These are phyloP conservation scores for Marchantia paleacea DNA, from an alignment of 225 moss, liverwort and hornwort species.

Conservation along the genomic window DNA sequence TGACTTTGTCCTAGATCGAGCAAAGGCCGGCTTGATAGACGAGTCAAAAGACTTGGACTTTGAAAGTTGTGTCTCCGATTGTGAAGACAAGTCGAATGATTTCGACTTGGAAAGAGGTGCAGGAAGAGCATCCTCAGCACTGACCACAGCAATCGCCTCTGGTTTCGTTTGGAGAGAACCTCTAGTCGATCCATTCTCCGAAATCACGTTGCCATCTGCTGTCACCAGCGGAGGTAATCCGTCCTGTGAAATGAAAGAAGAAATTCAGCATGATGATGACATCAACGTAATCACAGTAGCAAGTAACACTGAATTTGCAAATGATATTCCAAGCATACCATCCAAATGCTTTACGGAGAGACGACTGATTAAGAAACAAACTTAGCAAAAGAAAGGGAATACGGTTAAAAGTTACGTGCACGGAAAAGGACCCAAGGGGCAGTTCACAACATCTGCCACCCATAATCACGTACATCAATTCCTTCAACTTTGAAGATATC, in stretches of 20 bases:
- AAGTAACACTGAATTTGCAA: too few relatives aligned
- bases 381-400: too few relatives aligned
- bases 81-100: slow-evolving; percentile 17
- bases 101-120: slow-evolving; percentile 29
- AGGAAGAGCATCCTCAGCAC: slow-evolving; percentile 8
- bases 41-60: slow-evolving; percentile 20
- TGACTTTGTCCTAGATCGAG: slow-evolving; percentile 12
- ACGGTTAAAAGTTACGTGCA: too few relatives aligned
- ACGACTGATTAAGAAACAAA: too few relatives aligned
- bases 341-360: too few relatives aligned
- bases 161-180: neutral
- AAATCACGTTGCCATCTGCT: slow-evolving; percentile 30
- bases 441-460: too few relatives aligned
- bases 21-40: slow-evolving; percentile 4
- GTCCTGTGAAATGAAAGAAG: slow-evolving; percentile 22
- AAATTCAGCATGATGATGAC: neutral
- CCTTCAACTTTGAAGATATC: neutral
- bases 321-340: too few relatives aligned
- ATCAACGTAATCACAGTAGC: too few relatives aligned
- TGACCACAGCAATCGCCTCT: slow-evolving; percentile 14
- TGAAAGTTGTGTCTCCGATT: neutral
- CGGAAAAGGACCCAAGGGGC: too few relatives aligned
- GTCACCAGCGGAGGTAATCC: slow-evolving; percentile 39
- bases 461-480: neutral
- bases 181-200: slow-evolving; percentile 18